Base-by-base conservation (phyloP, 345 rosid genomes). In the Lepidium aucheri region DNA sequence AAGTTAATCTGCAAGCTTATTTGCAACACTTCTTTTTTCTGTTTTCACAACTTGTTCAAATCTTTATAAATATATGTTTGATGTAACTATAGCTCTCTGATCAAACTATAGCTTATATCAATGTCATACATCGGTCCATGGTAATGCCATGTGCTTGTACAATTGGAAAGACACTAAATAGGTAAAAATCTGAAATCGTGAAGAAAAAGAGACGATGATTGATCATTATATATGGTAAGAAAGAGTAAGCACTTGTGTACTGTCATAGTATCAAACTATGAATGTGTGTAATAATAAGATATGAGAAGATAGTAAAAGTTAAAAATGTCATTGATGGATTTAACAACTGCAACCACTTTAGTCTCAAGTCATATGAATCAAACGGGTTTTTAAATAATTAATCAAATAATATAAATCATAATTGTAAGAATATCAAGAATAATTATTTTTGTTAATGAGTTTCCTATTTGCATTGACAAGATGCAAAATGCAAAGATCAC, bases 181-280 rank as follows among this genome's bases (percentile, higher is more conserved):
- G 11, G 53, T 24, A 40, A 22, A 16, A 33, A 40, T 40, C 51
- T 65, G 67, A 50, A 67, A 44, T 36, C 77, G 62, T 73, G 72
- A 59, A 60, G 36, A 59, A 34, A 58, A 69, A 77, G 80, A 82
- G 74, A 68, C 63, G 70, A 81, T 80, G 81, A 81, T 79, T 82
- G 81, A 67, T 65, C 73, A 83, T 81, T 67, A 80, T 80, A 65
- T 57, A 50, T 65, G 69, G 69, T 60, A 42, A 43, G 77, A 78
- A 81, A 73, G 77, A 78, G 64, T 56, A 70, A 2, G 71, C 54
- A 76, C 73, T 41, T 55, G 51, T 69, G 15, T 17, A 44, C 56
- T 53, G 33, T 60, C 16, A 38, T 71, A 4, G 60, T 72, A 58
- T 65, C 44, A 60, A 60, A 7, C 65, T 70, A 44, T 61, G 53